Conservation (phyloP, 352 stramenopile species). For the Globisporangium splendens region DNA sequence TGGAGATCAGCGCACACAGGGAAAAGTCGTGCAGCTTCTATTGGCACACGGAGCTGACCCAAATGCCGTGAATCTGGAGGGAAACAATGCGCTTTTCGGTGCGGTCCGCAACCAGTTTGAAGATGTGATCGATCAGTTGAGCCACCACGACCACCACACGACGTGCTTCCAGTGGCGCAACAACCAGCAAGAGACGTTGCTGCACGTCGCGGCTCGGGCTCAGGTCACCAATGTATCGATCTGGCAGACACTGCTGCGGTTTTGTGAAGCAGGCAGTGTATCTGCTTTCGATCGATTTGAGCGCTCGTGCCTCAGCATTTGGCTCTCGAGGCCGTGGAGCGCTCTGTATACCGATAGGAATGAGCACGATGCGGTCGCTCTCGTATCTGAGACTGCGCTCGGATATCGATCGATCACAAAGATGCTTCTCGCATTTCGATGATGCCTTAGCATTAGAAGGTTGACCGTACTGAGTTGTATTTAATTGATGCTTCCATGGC, state of each 20-base stretch:
- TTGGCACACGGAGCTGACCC: slow-evolving; percentile 20
- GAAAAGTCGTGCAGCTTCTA: slow-evolving; percentile 22
- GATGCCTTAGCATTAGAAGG: too few species aligned
- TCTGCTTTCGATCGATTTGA: slow-evolving; percentile 15
- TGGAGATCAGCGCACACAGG: slow-evolving; percentile 27
- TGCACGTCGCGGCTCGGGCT: slow-evolving; percentile 28
- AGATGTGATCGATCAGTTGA: slow-evolving; percentile 10
- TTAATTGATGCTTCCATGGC: too few species aligned
- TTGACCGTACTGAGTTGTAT: too few species aligned
- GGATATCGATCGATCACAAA: too few species aligned
- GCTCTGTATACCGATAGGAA: background rate
- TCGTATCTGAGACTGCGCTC: too few species aligned
- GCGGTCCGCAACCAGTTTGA: slow-evolving; percentile 22
- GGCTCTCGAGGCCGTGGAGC: slow-evolving; percentile 16
- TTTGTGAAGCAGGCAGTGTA: slow-evolving; percentile 2
- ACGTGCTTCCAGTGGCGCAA: slow-evolving; percentile 7
- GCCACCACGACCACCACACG: background rate
- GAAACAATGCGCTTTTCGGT: slow-evolving; percentile 19
- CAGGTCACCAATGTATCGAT: slow-evolving; percentile 21
- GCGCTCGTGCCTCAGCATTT: slow-evolving; percentile 21
- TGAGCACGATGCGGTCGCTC: background rate
- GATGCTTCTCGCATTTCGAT: too few species aligned
- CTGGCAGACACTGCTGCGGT: slow-evolving; percentile 20
- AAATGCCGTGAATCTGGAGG: slow-evolving; percentile 13
- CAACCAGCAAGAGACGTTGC: slow-evolving; percentile 15